phyloP scores from a whole-genome alignment of 371 early-diverging fungal species.

The Mortierella sp. region DNA sequence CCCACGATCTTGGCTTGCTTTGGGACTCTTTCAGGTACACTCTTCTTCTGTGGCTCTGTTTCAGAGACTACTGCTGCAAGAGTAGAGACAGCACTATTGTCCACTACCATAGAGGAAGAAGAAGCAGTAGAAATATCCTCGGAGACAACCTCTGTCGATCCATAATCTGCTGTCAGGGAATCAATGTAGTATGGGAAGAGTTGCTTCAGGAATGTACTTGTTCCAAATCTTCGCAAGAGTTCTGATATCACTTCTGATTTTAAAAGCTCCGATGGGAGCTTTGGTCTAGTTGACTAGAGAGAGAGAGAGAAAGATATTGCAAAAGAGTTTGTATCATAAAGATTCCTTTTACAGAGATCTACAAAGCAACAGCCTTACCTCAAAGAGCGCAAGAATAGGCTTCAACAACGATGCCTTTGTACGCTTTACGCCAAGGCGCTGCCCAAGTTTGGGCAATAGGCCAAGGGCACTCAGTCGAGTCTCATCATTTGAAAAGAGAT shows the following conservation, averaged over 20 bases:
- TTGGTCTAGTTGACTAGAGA: slow-evolving; percentile 62
- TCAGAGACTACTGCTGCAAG: slow-evolving; percentile 30
- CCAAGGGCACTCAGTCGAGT: slow-evolving; percentile 65
- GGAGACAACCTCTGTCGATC: slow-evolving; percentile 5
- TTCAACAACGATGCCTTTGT: slow-evolving; percentile 65
- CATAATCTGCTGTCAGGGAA: slow-evolving; percentile 56
- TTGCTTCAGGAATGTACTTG: slow-evolving; percentile 67
- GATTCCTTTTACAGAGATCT: not conserved
- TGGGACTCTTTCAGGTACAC: slow-evolving; percentile 13
- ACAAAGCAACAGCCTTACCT: slow-evolving; percentile 46
- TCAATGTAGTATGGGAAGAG: slow-evolving; percentile 72
- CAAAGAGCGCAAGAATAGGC: slow-evolving; percentile 69
- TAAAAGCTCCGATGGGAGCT: slow-evolving; percentile 64
- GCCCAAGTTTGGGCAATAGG: slow-evolving; percentile 68
- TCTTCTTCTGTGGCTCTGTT: slow-evolving; percentile 18
- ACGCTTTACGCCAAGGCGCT: slow-evolving; percentile 65
- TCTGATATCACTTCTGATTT: slow-evolving; percentile 57
- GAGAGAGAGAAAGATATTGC: not conserved
- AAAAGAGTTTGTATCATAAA: not conserved
- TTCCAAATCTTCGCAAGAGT: slow-evolving; percentile 65
- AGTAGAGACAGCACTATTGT: not conserved
- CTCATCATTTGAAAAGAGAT: slow-evolving; percentile 61
- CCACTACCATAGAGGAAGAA: slow-evolving; percentile 6
- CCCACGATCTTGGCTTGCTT: slow-evolving; percentile 53
- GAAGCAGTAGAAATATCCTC: slow-evolving; percentile 37